These are phyloP conservation scores for Fusarium sp. DNA, from an alignment of 2,329 filamentous ascomycete genomes.

Conservation along the genomic window DNA sequence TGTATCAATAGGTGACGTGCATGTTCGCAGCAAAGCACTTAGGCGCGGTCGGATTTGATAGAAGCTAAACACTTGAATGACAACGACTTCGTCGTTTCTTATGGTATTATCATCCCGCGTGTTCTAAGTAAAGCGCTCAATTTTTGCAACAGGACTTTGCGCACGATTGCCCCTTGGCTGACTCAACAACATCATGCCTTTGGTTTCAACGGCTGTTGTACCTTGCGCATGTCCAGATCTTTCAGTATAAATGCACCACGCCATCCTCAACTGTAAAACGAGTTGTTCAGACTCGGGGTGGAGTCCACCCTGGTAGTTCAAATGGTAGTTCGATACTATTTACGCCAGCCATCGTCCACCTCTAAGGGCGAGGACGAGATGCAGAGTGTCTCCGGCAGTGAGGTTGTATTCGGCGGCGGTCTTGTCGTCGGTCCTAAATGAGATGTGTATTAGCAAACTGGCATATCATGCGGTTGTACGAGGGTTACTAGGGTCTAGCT, in stretches of 20 bases:
- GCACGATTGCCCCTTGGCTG: slow-evolving; percentile 5
- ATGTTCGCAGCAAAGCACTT: slow-evolving; percentile 1
- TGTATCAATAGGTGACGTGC: neutral
- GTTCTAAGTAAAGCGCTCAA: slow-evolving; percentile 6
- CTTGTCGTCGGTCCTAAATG: slow-evolving; percentile 88
- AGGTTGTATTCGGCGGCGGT: slow-evolving; percentile 91
- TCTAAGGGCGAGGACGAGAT: slow-evolving; percentile 93
- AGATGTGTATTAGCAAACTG: slow-evolving; percentile 9
- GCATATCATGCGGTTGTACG: neutral
- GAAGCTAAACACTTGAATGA: slow-evolving; percentile 23
- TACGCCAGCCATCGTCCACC: slow-evolving; percentile 68
- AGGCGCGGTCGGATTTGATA: slow-evolving; percentile 15
- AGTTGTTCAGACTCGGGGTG: slow-evolving; percentile 1
- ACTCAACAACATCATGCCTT: slow-evolving; percentile 19
- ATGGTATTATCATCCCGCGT: slow-evolving; percentile 19
- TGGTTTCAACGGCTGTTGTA: slow-evolving; percentile 18
- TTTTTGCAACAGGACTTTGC: slow-evolving; percentile 6
- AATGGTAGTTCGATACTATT: slow-evolving; percentile 18
- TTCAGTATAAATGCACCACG: slow-evolving; percentile 30
- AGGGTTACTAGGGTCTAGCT: neutral
- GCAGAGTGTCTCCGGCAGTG: slow-evolving; percentile 91
- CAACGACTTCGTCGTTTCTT: slow-evolving; percentile 19
- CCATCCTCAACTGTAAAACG: slow-evolving; percentile 3
- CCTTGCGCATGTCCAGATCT: slow-evolving; percentile 18
- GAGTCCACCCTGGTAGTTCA: slow-evolving; percentile 9